Evolutionary conservation across 192 early-diverging fungal genomes (phyloP).

Genomic region (Anaeromyces robustus): DNA sequence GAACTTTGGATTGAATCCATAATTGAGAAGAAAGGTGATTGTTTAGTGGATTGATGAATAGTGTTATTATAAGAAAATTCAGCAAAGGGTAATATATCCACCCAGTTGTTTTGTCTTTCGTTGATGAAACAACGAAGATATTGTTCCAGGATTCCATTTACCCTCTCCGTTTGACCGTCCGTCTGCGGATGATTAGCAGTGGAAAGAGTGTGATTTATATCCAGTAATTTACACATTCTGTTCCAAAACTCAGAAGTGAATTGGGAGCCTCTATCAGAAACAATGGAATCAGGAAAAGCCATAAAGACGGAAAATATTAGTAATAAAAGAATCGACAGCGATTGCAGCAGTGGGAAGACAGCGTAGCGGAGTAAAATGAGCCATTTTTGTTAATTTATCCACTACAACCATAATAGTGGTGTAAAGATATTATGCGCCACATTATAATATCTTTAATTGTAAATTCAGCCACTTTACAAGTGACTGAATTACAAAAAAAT

Average conservation of each 20-base stretch:
- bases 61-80: constrained; percentile 39
- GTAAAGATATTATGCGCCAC: too few relatives aligned
- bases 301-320: constrained; percentile 9
- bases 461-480: too few relatives aligned
- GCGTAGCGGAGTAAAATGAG: neutral
- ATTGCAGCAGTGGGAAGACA: too few relatives aligned
- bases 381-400: constrained; percentile 10
- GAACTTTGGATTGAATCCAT: constrained; percentile 12
- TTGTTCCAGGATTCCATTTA: constrained; percentile 18
- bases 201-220: constrained; percentile 13
- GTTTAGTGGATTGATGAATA: constrained; percentile 4
- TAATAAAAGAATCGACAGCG: neutral
- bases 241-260: constrained; percentile 25
- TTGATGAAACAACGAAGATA: constrained; percentile 13
- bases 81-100: constrained; percentile 11
- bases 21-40: constrained; percentile 12
- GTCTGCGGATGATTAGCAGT: constrained; percentile 22
- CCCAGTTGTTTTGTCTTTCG: constrained; percentile 24
- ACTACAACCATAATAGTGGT: too few relatives aligned
- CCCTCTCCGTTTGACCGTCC: constrained; percentile 21
- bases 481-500: too few relatives aligned
- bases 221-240: constrained; percentile 5
- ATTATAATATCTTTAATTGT: too few relatives aligned
- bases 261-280: constrained; percentile 21
- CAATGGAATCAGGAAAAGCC: constrained; percentile 21